Evolutionary conservation across 306 rosid genomes (phyloP).

Genomic region (Ochetophila trinervis): DNA sequence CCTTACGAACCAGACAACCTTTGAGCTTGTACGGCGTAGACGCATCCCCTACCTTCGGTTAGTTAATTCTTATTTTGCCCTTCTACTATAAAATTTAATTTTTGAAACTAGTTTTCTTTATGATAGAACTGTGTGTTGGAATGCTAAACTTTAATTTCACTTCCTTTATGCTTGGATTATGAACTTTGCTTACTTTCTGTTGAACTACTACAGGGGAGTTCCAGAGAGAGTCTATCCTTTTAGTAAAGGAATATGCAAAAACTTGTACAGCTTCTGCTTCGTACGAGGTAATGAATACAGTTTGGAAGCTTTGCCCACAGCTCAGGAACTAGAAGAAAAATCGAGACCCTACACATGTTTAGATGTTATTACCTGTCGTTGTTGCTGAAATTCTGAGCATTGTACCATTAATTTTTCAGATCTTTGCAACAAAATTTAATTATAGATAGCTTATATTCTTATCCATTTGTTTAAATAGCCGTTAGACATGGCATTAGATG

Average conservation of each 20-base stretch:
- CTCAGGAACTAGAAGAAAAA: constrained; percentile 54
- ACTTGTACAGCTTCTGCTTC: constrained; percentile 75
- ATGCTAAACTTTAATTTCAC: too few species aligned
- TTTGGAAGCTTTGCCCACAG: constrained; percentile 63
- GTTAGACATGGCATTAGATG: background rate
- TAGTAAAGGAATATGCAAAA: constrained; percentile 73
- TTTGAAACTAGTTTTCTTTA: too few species aligned
- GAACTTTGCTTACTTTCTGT: background rate
- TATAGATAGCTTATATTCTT: constrained; percentile 9
- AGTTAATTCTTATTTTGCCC: constrained; percentile 30
- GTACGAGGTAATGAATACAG: constrained; percentile 28
- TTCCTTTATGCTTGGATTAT: too few species aligned
- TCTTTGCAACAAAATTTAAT: constrained; percentile 7
- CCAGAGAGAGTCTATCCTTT: constrained; percentile 90
- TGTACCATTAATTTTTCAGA: constrained; percentile 16
- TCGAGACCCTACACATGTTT: constrained; percentile 68
- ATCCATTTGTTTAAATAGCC: constrained; percentile 24
- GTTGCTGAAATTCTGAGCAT: constrained; percentile 52
- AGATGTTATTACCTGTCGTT: constrained; percentile 63
- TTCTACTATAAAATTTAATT: too few species aligned
- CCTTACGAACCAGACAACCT: constrained; percentile 91
- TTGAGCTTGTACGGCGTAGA: constrained; percentile 92
- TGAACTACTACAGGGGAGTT: constrained; percentile 51
- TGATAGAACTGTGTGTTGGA: too few species aligned
- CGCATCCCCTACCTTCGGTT: constrained; percentile 89